Evolutionary conservation across 768 basidiomycete genomes (phyloP), one percentile per base, ranked within the genome.

Genomic region (Melanogaster broomeanus): DNA sequence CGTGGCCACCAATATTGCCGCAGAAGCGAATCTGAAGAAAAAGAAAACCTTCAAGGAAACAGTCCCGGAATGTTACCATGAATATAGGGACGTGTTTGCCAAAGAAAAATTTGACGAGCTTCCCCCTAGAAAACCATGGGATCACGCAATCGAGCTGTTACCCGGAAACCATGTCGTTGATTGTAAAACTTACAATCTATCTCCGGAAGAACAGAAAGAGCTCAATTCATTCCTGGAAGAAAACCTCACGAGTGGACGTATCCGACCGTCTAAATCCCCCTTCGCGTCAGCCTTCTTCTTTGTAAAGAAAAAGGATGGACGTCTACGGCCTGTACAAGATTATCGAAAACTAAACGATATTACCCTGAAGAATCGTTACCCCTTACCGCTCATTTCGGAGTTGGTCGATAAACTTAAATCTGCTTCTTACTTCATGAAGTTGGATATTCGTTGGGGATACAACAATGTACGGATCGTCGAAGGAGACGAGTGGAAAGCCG

Each of bases 391-490:
- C n/a, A n/a, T n/a, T n/a, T n/a, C n/a, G n/a, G n/a, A n/a, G n/a
- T n/a, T n/a, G n/a, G 9, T 27, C 27, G 27, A 27, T 4, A 59
- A 67, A 44, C 53, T 68, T 0, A 46, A 52, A n/a, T 35, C 46
- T 6, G 62, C 67, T 15, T 48, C 53, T n/a, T 42, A 69, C 52
- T 67, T 65, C 55, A 64, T 61, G 45, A 62, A 60, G 52, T 16
- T 65, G 37, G 64, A 74, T 56, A 48, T 72, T 22, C 55, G 61
- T 1, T 55, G 52, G 22, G 70, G 62, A 3, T 75, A 69, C 53
- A 65, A 74, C 46, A 61, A 61, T 10, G 40, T 71, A 19, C 52
- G 61, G 9, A 60, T 72, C 31, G 49, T 48, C n/a, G 45, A 54
- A 22, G 60, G 61, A 8, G 49, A 67, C 53, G 27, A 27, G 9